These are phyloP conservation scores for Neurospora sp. DNA, from an alignment of 495 filamentous ascomycete species.

Conservation along the genomic window DNA sequence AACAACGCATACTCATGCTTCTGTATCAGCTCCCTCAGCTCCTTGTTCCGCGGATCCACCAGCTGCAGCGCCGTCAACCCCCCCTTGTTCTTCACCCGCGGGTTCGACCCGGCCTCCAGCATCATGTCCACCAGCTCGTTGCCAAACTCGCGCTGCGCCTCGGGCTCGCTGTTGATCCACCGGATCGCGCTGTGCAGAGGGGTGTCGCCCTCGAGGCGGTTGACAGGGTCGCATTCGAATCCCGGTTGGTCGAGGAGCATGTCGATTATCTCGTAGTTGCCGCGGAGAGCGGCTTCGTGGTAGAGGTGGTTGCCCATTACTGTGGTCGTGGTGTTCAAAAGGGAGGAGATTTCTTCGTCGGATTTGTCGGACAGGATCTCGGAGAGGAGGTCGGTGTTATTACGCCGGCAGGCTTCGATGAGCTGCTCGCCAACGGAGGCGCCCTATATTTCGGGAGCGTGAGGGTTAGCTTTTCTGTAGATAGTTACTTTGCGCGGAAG, in stretches of 20 bases:
- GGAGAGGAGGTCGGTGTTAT: slow-evolving; percentile 75
- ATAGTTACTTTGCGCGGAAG: not conserved
- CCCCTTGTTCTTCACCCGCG: slow-evolving; percentile 51
- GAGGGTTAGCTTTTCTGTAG: not conserved
- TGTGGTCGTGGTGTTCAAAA: slow-evolving; percentile 77
- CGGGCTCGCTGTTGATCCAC: slow-evolving; percentile 58
- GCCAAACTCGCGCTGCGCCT: slow-evolving; percentile 52
- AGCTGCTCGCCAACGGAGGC: slow-evolving; percentile 76
- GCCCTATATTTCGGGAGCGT: slow-evolving; percentile 43
- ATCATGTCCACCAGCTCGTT: slow-evolving; percentile 72
- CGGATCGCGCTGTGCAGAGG: slow-evolving; percentile 82
- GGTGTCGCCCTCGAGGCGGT: slow-evolving; percentile 73
- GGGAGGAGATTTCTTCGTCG: slow-evolving; percentile 46
- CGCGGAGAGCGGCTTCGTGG: slow-evolving; percentile 77
- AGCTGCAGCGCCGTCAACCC: slow-evolving; percentile 58
- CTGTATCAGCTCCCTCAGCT: slow-evolving; percentile 56
- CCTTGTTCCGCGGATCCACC: slow-evolving; percentile 60
- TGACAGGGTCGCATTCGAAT: slow-evolving; percentile 87
- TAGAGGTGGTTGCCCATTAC: slow-evolving; percentile 77
- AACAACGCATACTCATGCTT: slow-evolving; percentile 62
- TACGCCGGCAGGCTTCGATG: slow-evolving; percentile 85
- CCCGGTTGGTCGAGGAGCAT: slow-evolving; percentile 84
- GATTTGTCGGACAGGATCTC: slow-evolving; percentile 35
- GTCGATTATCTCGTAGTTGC: slow-evolving; percentile 91
- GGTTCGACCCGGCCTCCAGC: slow-evolving; percentile 67